Conservation (phyloP, 768 basidiomycete species). For the Tylopilus sp. region DNA sequence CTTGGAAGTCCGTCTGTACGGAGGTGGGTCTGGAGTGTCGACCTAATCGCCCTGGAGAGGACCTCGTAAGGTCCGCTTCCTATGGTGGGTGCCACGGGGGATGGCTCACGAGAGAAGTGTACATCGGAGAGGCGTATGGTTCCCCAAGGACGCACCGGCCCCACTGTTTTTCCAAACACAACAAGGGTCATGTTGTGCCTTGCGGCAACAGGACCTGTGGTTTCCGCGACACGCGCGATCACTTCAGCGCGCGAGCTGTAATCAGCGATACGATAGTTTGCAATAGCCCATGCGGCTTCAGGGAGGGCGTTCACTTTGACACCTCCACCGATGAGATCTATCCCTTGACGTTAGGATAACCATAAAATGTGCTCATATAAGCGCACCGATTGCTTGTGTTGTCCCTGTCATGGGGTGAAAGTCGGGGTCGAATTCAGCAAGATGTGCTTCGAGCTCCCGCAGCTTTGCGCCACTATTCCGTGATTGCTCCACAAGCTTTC, state of each 20-base stretch:
- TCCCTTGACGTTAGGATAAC: slow-evolving; percentile 25
- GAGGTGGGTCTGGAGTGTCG: slow-evolving; percentile 34
- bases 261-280: slow-evolving; percentile 34
- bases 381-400: slow-evolving; percentile 27
- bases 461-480: slow-evolving; percentile 20
- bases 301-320: slow-evolving; percentile 48
- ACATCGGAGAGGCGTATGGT: slow-evolving; percentile 37
- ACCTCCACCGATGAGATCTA: slow-evolving; percentile 41
- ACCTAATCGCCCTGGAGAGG: slow-evolving; percentile 42
- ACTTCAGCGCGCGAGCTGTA: slow-evolving; percentile 24
- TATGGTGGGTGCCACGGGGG: slow-evolving; percentile 40
- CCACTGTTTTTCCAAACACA: slow-evolving; percentile 36
- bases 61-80: slow-evolving; percentile 37
- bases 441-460: slow-evolving; percentile 11
- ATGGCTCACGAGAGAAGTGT: slow-evolving; percentile 34
- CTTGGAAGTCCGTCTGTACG: slow-evolving; percentile 20
- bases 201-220: slow-evolving; percentile 16
- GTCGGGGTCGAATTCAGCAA: slow-evolving; percentile 19
- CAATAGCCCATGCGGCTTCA: slow-evolving; percentile 36
- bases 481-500: slow-evolving; percentile 21
- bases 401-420: slow-evolving; percentile 22
- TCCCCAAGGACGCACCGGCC: slow-evolving; percentile 27
- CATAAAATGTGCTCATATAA: not conserved
- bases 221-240: slow-evolving; percentile 8
- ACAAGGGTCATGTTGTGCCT: slow-evolving; percentile 40